Conservation (phyloP, 345 rosid genomes). For the Hibiscus mutabilis region DNA sequence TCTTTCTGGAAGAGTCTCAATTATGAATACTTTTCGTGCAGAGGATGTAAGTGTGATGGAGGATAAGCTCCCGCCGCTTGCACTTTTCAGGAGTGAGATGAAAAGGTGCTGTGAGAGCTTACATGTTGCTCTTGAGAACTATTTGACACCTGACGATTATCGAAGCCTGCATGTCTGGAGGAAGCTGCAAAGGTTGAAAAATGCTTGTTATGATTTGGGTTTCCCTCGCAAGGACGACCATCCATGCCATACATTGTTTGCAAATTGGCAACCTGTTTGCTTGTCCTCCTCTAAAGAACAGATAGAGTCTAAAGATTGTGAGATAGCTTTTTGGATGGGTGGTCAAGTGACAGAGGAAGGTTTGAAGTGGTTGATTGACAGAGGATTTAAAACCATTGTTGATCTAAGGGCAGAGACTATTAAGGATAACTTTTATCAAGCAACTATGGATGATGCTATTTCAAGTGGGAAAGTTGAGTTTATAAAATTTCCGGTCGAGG, state of each 20-base stretch:
- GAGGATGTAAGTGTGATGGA: constrained; percentile 49
- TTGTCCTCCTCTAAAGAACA: constrained; percentile 56
- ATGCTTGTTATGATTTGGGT: constrained; percentile 84
- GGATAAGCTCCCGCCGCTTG: constrained; percentile 84
- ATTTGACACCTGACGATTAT: constrained; percentile 63
- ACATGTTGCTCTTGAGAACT: constrained; percentile 84
- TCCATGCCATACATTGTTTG: constrained; percentile 68
- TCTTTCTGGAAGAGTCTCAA: constrained; percentile 77
- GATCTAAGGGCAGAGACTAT: constrained; percentile 78
- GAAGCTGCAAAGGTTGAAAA: constrained; percentile 86
- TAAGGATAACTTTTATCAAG: constrained; percentile 75
- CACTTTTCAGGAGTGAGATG: constrained; percentile 86
- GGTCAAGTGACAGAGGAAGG: constrained; percentile 92
- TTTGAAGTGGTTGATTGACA: constrained; percentile 69
- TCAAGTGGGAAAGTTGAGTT: constrained; percentile 48
- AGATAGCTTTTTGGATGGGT: constrained; percentile 85
- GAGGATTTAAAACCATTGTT: constrained; percentile 74
- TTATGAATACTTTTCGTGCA: constrained; percentile 36
- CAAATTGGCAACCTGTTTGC: constrained; percentile 77
- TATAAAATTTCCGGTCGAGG: constrained; percentile 75
- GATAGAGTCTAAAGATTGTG: constrained; percentile 33
- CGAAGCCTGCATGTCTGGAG: constrained; percentile 73
- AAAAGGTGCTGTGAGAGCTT: constrained; percentile 93
- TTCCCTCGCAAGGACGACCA: constrained; percentile 58
- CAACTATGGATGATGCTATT: constrained; percentile 56